Base-by-base conservation (phyloP, 371 early-diverging fungal genomes). In the Rhizopus stolonifer region DNA sequence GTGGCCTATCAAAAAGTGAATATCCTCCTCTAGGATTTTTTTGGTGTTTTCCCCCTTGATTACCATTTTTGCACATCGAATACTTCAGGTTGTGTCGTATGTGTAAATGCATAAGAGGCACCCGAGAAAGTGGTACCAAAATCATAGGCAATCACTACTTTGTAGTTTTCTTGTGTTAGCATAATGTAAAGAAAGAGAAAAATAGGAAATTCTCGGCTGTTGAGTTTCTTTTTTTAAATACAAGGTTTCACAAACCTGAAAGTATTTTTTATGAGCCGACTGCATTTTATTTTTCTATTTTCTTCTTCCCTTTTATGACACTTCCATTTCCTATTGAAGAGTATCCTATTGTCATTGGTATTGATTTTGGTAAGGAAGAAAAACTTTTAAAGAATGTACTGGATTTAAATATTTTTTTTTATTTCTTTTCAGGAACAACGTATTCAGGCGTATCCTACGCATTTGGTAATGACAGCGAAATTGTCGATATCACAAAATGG, bases 381-480 rank as follows among this genome's bases (percentile, higher is more conserved):
- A n/a, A n/a, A n/a, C n/a, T n/a, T n/a, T n/a, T 15, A 34, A 32
- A 14, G 2, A 21, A 4, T 34, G 5, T 23, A 14, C 10, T 14
- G 24, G 17, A 22, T 5, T 46, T 29, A 29, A 29, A 29, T 6
- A 9, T 29, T 29, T 23, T 23, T 19, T 15, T n/a, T 13, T 26
- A 23, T 17, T 15, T 17, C 49, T 39, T 0, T 38, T 52, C 54
- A 80, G 83, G 83, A 32, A 83, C 84, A 11, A 83, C 84, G 4
- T 83, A 72, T 56, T 79, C 79, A 45, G 81, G 80, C n/a, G 79
- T 73, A 18, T 77, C 81, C 3, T 83, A 73, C 62, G 73, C 74
- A 9, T 68, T 69, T 49, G 60, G 70, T 7, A 66, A 71, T 34
- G 74, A 73, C 1, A 57, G 51, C 24, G 72, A 68, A 25, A 61